These are phyloP conservation scores for Ramaria rubella DNA, from an alignment of 768 basidiomycete genomes.

Conservation along the genomic window DNA sequence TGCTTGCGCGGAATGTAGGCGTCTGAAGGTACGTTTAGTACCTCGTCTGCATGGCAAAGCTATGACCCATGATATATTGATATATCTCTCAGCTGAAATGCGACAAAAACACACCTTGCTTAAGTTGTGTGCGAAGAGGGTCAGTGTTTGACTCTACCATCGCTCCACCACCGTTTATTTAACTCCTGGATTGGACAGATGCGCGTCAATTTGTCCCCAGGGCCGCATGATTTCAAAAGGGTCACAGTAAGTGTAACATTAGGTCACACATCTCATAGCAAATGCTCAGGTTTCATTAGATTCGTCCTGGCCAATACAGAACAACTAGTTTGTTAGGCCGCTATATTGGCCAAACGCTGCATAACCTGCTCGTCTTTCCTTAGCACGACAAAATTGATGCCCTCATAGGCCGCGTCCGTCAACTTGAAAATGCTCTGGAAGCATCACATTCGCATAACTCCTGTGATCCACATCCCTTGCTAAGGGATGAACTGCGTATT, in stretches of 20 bases:
- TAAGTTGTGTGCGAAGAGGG: conserved; percentile 50
- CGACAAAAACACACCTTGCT: conserved; percentile 53
- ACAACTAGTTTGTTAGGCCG: conserved; percentile 8
- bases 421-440: conserved; percentile 61
- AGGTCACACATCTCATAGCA: neutral
- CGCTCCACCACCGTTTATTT: neutral
- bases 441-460: conserved; percentile 45
- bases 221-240: conserved; percentile 5
- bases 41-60: neutral
- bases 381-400: conserved; percentile 57
- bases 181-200: conserved; percentile 2
- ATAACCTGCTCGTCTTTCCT: neutral
- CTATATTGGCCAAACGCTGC: neutral
- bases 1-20: conserved; percentile 6
- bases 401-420: conserved; percentile 54
- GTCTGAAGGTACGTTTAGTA: conserved; percentile 1
- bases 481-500: conserved; percentile 53
- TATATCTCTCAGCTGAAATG: conserved; percentile 5
- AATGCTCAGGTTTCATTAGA: neutral
- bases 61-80: neutral
- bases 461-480: conserved; percentile 47
- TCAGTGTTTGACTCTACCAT: neutral
- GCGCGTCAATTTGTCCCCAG: conserved; percentile 5
- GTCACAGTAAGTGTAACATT: neutral
- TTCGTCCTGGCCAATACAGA: conserved; percentile 17